Evolutionary conservation across 352 stramenopile species (phyloP), one percentile per base, ranked within the genome.

Genomic region (Discostella stelligera): DNA sequence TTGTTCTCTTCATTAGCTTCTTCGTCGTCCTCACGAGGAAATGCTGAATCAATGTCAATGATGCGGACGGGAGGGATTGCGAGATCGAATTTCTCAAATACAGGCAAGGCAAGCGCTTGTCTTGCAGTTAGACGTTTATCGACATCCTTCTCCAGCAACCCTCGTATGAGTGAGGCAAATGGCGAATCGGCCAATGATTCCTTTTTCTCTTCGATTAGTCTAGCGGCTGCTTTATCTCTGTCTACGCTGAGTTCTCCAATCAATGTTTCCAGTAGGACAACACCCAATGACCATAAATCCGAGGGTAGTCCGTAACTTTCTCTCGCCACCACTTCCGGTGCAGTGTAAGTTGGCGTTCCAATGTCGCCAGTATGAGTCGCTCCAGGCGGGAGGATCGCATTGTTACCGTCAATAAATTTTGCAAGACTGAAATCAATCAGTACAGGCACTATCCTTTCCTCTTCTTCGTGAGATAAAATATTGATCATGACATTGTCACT

Each of bases 361-460:
- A 89, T 65, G n/a, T 77, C 68, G 55, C 78, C 66, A 44, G 88
- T 91, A 54, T 93, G 88, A 39, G 84, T 70, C 21, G 62, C 77
- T 56, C 66, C 77, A 52, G 66, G 66, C 10, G 58, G 79, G 8
- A 72, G 59, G 21, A 83, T 23, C 49, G 70, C 62, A 80, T 83
- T 82, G 39, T 60, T 13, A 11, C 65, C 65, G 44, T 71, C 69
- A 11, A 88, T 52, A 27, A 91, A 79, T 58, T 93, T 93, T 13
- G 86, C 85, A 39, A 93, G 73, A 54, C 71, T 86, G 62, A 93
- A 93, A 67, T 93, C 88, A 67, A 91, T 93, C 58, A 93, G 52
- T 11, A 93, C 80, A 10, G 85, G 79, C 16, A 78, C 50, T 11
- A 80, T 79, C 32, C 3, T 41, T 11, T 20, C 67, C 2, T 74